Base-by-base conservation (phyloP, 495 filamentous ascomycete genomes). In the Bacidia rubella region DNA sequence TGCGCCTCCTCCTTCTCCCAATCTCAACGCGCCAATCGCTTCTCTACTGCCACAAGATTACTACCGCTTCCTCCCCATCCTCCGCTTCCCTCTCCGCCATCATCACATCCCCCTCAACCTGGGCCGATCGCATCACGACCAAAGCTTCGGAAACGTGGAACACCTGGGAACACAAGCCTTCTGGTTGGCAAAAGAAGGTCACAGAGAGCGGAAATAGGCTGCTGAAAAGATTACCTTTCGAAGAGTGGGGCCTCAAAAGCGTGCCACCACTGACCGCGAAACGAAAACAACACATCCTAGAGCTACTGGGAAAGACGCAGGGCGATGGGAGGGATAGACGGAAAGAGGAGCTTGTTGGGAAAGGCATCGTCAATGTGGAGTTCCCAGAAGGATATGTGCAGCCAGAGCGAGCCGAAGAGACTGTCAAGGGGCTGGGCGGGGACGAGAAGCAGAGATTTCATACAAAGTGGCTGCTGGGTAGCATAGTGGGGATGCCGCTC, bases 221-320 rank as follows among this genome's bases (percentile, higher is more conserved):
- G 10, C 75, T 97, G 48, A 83, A 84, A 60, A 78, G 87, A 39
- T 90, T 99, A 58, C 87, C 90, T 1, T 95, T 83, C 65, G 86
- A 96, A 68, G 92, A 99, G 84, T 99, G 92, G 83, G 90, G 87
- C 0, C 70, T 98, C 45, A 97, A 97, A 68, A 90, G 87, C 49
- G 84, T 98, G 35, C 92, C 92, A 2, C 85, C 92, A 27, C 70
- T 95, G 51, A 88, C 78, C 29, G 29, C 29, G 15, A 35, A 35
- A 35, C 29, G 29, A n/a, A n/a, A 23, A 71, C 78, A 32, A 22
- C 44, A 24, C 3, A 47, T 12, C 44, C 21, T 3, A n/a, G 44
- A 22, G 26, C 15, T 32, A 20, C 3, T 12, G 29, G 73, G 78
- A 45, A 73, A 74, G n/a, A n/a, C n/a, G n/a, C n/a, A n/a, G n/a